Evolutionary conservation across 108 stramenopile genomes (phyloP).

Genomic region (Discostella stelligeroides): DNA sequence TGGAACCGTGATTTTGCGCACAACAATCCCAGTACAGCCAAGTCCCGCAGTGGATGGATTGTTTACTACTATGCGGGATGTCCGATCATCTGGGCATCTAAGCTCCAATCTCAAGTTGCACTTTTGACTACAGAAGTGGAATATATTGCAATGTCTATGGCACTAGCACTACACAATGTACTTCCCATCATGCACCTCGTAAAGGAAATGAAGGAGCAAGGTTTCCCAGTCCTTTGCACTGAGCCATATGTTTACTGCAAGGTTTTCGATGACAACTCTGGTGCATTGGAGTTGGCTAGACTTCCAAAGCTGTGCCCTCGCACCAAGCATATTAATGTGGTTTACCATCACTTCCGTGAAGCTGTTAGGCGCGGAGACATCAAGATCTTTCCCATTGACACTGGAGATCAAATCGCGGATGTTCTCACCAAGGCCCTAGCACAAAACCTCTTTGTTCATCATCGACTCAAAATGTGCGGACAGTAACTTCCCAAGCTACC

Average conservation of each 20-base stretch:
- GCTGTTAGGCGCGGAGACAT: conserved; percentile 5
- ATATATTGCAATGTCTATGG: too few relatives aligned
- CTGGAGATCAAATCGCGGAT: conserved; percentile 4
- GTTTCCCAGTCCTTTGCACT: conserved; percentile 8
- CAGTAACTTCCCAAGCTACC: background rate
- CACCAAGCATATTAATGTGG: conserved; percentile 45
- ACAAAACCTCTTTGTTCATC: background rate
- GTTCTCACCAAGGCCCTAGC: background rate
- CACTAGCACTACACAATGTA: conserved; percentile 23
- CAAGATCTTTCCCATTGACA: conserved; percentile 12
- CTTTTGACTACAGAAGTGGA: conserved; percentile 25
- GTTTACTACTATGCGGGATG: conserved; percentile 41
- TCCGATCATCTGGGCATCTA: too few relatives aligned
- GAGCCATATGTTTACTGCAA: conserved; percentile 29
- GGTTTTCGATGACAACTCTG: conserved; percentile 57
- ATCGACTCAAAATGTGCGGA: background rate
- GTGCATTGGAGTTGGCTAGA: too few relatives aligned
- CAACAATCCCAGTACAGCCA: conserved; percentile 7
- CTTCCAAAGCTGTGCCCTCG: conserved; percentile 37
- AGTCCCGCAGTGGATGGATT: too few relatives aligned
- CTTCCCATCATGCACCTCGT: conserved; percentile 24
- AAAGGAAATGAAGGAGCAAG: conserved; percentile 20
- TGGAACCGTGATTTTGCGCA: background rate
- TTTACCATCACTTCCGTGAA: conserved; percentile 42
- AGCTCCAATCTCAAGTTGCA: too few relatives aligned